Base-by-base conservation (phyloP, 2,329 filamentous ascomycete genomes). In the Sclerotinia trifoliorum region DNA sequence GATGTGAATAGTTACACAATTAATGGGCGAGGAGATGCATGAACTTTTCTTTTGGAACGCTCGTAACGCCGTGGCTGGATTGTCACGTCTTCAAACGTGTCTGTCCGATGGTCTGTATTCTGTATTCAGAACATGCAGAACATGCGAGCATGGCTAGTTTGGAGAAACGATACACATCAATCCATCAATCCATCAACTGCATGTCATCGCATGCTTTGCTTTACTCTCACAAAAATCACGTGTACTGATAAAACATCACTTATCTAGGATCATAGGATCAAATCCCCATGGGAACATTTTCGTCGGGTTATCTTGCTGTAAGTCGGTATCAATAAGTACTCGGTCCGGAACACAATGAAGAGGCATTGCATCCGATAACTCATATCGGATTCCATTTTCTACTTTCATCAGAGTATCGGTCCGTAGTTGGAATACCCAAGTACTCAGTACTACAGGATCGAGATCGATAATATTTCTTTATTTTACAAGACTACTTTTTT, bases 81-180 rank as follows among this genome's bases (percentile, higher is more conserved):
- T 42, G 13, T 42, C 39, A 15, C 39, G 13, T 42, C 39, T 42
- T 42, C 39, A 42, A 42, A 42, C 39, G 39, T 42, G 39, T 42
- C 39, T 42, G 39, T 42, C 39, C 13, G 39, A 15, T 42, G 11
- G 32, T 57, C 29, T 35, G 52, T 55, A 55, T 35, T 35, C 52
- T 29, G 29, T 29, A 29, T 3, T 29, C 29, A 21, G 4, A 55
- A 55, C 39, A 42, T 42, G 39, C 39, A 42, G 39, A 17, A 42
- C 39, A 42, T 42, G 13, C 39, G 39, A 56, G 19, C 29, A 56
- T 56, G 29, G 52, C 52, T 55, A 11, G 52, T 35, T n/a, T 55
- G 29, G 54, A 35, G 54, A 35, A 35, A 56, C 54, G 54, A 56
- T 35, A 56, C 54, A 55, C 52, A 26, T 24, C n/a, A 52, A 52